Evolutionary conservation across 2,329 filamentous ascomycete species (phyloP).

Genomic region (Hymenoscyphus scutula): DNA sequence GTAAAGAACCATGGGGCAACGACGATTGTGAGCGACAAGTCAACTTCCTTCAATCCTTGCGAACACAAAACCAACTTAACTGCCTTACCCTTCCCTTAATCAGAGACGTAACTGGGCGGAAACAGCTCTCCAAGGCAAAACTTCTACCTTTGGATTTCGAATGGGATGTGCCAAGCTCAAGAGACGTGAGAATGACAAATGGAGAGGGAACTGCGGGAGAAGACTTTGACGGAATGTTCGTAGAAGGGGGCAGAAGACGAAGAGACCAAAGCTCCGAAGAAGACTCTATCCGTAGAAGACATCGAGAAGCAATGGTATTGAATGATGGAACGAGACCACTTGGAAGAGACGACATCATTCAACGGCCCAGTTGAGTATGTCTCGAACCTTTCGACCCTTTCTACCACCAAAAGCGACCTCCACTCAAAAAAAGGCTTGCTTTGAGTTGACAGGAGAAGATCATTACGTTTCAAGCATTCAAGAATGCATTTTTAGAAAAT

Average conservation of each 20-base stretch:
- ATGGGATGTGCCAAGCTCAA: constrained; percentile 43
- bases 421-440: background rate
- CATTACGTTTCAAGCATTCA: background rate
- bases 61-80: constrained; percentile 37
- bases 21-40: constrained; percentile 50
- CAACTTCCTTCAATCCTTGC: constrained; percentile 46
- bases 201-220: constrained; percentile 47
- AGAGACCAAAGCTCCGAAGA: constrained; percentile 62
- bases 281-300: constrained; percentile 68
- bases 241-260: constrained; percentile 39
- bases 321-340: constrained; percentile 80
- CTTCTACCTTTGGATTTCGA: constrained; percentile 37
- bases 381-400: background rate
- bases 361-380: constrained; percentile 39
- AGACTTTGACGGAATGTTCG: constrained; percentile 31
- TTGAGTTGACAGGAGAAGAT: background rate
- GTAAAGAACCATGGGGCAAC: constrained; percentile 66
- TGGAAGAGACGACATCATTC: constrained; percentile 74
- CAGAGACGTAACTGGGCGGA: constrained; percentile 26
- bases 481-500: background rate
- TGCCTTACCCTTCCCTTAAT: constrained; percentile 46
- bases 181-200: constrained; percentile 46
- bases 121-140: constrained; percentile 29
- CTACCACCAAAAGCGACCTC: background rate
- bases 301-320: constrained; percentile 86